Conservation (phyloP, 2,329 filamentous ascomycete species). For the Sordariomycetes sp. region DNA sequence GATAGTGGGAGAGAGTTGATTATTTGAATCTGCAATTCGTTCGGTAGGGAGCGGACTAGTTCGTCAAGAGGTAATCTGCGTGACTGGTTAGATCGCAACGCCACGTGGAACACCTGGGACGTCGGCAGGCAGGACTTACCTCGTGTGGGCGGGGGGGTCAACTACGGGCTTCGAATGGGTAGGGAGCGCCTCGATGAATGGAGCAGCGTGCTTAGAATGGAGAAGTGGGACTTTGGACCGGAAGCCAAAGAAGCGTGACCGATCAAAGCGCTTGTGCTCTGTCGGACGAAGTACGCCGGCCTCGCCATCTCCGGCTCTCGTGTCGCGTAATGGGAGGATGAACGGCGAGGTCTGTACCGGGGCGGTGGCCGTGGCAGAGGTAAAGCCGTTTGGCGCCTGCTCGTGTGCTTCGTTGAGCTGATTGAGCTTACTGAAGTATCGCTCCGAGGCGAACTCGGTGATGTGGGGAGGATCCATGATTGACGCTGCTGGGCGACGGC, state of each 20-base stretch:
- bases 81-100: slow-evolving; percentile 9
- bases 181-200: neutral
- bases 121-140: slow-evolving; percentile 1
- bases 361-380: slow-evolving; percentile 12
- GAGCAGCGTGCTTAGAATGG: slow-evolving; percentile 17
- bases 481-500: neutral
- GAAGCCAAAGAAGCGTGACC: slow-evolving; percentile 25
- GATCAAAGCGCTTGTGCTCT: slow-evolving; percentile 21
- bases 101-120: neutral
- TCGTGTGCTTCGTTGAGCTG: slow-evolving; percentile 34
- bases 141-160: neutral
- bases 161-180: neutral
- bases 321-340: slow-evolving; percentile 34
- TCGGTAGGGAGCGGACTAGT: slow-evolving; percentile 44
- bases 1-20: slow-evolving; percentile 45
- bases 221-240: slow-evolving; percentile 23
- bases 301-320: slow-evolving; percentile 15
- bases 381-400: slow-evolving; percentile 6
- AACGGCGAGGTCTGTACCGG: slow-evolving; percentile 23
- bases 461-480: slow-evolving; percentile 49
- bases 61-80: slow-evolving; percentile 35
- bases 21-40: slow-evolving; percentile 50
- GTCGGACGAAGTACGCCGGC: slow-evolving; percentile 14
- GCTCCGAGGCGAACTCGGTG: slow-evolving; percentile 53
- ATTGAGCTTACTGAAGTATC: slow-evolving; percentile 48